These are phyloP conservation scores for Botrytis fabae DNA, from an alignment of 2,329 filamentous ascomycete genomes.

Conservation along the genomic window DNA sequence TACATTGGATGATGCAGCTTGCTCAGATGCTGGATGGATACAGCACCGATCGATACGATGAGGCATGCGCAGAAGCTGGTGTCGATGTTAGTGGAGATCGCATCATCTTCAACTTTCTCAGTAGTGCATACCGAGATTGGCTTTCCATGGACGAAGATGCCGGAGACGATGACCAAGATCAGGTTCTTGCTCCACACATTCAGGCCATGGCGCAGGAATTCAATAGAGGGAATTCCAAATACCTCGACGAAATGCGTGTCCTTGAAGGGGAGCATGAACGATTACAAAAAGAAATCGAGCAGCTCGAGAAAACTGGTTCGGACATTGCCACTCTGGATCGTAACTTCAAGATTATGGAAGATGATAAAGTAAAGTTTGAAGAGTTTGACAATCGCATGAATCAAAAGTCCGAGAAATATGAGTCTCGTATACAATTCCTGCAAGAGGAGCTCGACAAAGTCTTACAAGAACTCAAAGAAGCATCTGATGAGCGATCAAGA, in stretches of 20 bases:
- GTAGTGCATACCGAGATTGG: conserved; percentile 90
- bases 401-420: conserved; percentile 85
- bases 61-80: conserved; percentile 84
- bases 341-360: conserved; percentile 89
- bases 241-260: conserved; percentile 78
- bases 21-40: conserved; percentile 92
- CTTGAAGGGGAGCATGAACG: conserved; percentile 84
- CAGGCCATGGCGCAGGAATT: conserved; percentile 87
- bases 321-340: conserved; percentile 83
- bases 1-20: conserved; percentile 99
- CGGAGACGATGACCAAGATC: conserved; percentile 78
- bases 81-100: conserved; percentile 86
- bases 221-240: conserved; percentile 79
- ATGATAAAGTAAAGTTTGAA: conserved; percentile 93
- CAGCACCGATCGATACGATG: conserved; percentile 75
- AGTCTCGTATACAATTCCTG: conserved; percentile 75
- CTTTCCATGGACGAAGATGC: conserved; percentile 88
- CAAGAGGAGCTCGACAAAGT: conserved; percentile 84
- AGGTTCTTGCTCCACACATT: conserved; percentile 78
- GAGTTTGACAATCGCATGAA: conserved; percentile 86
- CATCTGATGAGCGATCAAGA: conserved; percentile 75
- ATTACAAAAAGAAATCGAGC: conserved; percentile 82
- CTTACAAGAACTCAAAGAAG: conserved; percentile 70
- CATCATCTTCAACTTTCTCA: conserved; percentile 92
- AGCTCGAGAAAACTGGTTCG: conserved; percentile 82